Evolutionary conservation across 345 rosid species (phyloP).

Genomic region (Acer saccharum): DNA sequence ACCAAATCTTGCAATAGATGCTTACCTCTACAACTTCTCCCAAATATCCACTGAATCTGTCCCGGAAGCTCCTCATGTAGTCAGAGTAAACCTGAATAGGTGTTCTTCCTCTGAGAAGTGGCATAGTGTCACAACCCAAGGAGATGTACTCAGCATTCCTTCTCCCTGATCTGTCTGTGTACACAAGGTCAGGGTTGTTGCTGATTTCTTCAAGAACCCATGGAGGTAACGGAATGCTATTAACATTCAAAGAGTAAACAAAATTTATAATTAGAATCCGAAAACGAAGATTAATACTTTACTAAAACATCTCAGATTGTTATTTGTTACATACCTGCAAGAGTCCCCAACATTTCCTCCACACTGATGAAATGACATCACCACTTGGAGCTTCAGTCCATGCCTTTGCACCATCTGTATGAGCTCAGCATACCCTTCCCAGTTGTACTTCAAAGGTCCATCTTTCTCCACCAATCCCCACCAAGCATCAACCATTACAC

Average conservation of each 20-base stretch:
- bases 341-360: constrained; percentile 99
- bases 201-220: constrained; percentile 97
- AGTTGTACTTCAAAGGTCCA: constrained; percentile 84
- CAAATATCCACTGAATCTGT: constrained; percentile 63
- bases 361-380: constrained; percentile 99
- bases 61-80: constrained; percentile 92
- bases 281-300: not conserved
- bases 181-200: constrained; percentile 87
- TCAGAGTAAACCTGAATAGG: constrained; percentile 92
- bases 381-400: constrained; percentile 86
- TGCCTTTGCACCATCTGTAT: constrained; percentile 82
- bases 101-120: constrained; percentile 82
- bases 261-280: not conserved
- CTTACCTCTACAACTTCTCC: constrained; percentile 75
- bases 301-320: not conserved
- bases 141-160: constrained; percentile 94
- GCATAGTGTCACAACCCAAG: constrained; percentile 84
- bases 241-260: constrained; percentile 21
- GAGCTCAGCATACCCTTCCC: constrained; percentile 96
- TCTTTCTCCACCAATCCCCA: constrained; percentile 99
- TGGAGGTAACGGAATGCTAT: constrained; percentile 90
- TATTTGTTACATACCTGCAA: constrained; percentile 41
- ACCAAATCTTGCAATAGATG: no score
- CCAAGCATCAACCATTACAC: constrained; percentile 98
- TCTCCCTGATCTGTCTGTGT: constrained; percentile 86